Evolutionary conservation across 2,329 filamentous ascomycete genomes (phyloP).

Genomic region (Beauveria rudraprayagi): DNA sequence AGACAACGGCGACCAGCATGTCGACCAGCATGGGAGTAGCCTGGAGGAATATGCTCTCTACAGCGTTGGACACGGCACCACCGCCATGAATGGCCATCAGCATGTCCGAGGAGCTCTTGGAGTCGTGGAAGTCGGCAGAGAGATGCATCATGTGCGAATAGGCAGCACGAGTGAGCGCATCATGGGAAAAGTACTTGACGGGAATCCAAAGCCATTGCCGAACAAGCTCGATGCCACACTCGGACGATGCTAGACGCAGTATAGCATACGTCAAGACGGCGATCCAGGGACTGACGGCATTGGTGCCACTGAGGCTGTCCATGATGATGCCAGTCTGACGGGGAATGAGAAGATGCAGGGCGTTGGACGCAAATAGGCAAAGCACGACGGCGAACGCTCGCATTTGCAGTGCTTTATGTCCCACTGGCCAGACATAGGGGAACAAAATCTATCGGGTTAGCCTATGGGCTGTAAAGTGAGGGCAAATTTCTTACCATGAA

Average conservation of each 20-base stretch:
- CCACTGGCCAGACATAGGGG: slow-evolving; percentile 70
- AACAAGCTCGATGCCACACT: slow-evolving; percentile 46
- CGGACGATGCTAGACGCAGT: slow-evolving; percentile 44
- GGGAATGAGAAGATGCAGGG: slow-evolving; percentile 70
- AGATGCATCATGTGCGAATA: slow-evolving; percentile 54
- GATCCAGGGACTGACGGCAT: slow-evolving; percentile 42
- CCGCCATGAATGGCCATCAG: slow-evolving; percentile 49
- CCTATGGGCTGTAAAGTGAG: background rate
- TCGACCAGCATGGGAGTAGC: slow-evolving; percentile 54
- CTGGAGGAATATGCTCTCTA: slow-evolving; percentile 51
- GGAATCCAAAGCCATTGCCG: slow-evolving; percentile 50
- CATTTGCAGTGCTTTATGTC: slow-evolving; percentile 57
- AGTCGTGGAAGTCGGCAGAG: slow-evolving; percentile 54
- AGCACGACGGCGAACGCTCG: slow-evolving; percentile 58
- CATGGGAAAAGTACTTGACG: slow-evolving; percentile 48
- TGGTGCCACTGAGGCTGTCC: slow-evolving; percentile 51
- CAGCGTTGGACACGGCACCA: slow-evolving; percentile 43
- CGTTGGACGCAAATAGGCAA: slow-evolving; percentile 62
- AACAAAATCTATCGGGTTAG: slow-evolving; percentile 53
- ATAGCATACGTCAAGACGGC: slow-evolving; percentile 44
- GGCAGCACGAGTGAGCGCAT: slow-evolving; percentile 44
- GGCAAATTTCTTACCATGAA: slow-evolving; percentile 45
- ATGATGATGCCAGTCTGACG: slow-evolving; percentile 74
- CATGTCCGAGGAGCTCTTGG: slow-evolving; percentile 51
- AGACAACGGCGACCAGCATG: slow-evolving; percentile 49